phyloP scores from a whole-genome alignment of 2,329 filamentous ascomycete genomes.

The Sordariomycetes sp. region DNA sequence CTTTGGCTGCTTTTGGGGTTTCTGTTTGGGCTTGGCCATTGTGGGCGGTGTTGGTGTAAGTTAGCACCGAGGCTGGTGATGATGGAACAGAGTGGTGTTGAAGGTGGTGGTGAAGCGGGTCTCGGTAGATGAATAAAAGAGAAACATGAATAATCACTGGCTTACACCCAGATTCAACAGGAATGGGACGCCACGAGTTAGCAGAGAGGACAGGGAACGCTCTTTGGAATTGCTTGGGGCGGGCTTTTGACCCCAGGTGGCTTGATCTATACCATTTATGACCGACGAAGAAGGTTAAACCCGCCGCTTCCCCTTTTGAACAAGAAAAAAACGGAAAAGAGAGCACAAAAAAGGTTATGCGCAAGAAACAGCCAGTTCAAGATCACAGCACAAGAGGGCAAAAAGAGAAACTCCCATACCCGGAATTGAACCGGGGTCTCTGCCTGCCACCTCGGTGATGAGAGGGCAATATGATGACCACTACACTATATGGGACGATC shows the following conservation, averaged over 20 bases:
- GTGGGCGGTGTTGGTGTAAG: slow-evolving; percentile 1
- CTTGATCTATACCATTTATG: neutral
- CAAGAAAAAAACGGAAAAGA: neutral
- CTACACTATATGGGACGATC: neutral
- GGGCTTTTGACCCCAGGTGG: too few species aligned
- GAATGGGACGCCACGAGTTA: too few species aligned
- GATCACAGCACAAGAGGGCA: neutral
- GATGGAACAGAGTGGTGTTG: neutral
- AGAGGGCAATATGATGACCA: neutral
- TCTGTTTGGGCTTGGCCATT: slow-evolving; percentile 22
- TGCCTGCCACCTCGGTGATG: neutral
- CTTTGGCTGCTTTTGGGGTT: slow-evolving; percentile 12
- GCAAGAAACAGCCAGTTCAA: neutral
- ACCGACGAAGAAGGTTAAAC: neutral
- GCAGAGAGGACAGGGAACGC: too few species aligned
- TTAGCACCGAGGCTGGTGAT: neutral
- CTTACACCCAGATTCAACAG: too few species aligned
- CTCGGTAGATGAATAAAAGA: neutral
- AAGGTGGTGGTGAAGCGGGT: neutral
- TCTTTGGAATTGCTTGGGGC: too few species aligned
- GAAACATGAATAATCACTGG: too few species aligned
- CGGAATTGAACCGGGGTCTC: neutral
- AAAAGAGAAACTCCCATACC: neutral
- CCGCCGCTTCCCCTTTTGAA: neutral
- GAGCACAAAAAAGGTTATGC: neutral